Evolutionary conservation across 2,329 filamentous ascomycete species (phyloP).

Genomic region (Sclerotinia subarctica): DNA sequence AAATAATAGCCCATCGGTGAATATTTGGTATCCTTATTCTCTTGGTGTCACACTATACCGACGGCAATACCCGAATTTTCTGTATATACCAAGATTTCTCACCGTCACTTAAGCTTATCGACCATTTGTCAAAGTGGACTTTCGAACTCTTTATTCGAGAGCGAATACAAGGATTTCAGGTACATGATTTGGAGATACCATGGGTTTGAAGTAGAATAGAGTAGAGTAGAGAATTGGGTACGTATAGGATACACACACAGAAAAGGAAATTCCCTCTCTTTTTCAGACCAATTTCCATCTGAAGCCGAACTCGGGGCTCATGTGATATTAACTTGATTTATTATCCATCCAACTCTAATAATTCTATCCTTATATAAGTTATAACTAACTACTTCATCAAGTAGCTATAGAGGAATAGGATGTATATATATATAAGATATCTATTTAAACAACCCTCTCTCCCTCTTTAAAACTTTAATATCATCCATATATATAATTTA

Average conservation of each 20-base stretch:
- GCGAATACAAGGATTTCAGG: not conserved
- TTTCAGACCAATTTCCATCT: too few relatives aligned
- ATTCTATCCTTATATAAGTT: too few relatives aligned
- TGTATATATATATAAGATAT: too few relatives aligned
- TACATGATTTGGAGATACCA: not conserved
- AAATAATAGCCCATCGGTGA: too few relatives aligned
- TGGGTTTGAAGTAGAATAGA: too few relatives aligned
- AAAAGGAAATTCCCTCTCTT: not conserved
- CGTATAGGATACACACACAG: not conserved
- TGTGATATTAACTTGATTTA: too few relatives aligned
- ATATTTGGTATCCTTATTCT: not conserved
- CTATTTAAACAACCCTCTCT: too few relatives aligned
- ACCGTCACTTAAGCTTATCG: not conserved
- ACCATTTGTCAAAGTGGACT: not conserved
- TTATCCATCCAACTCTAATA: too few relatives aligned
- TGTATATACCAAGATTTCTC: not conserved
- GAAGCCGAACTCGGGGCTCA: not conserved
- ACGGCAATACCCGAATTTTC: not conserved
- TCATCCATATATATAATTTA: too few relatives aligned
- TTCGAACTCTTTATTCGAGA: not conserved
- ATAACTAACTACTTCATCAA: not conserved
- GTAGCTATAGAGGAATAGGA: too few relatives aligned
- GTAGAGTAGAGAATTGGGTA: too few relatives aligned
- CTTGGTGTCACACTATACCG: slow-evolving; percentile 7
- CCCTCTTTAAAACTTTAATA: too few relatives aligned